These are phyloP conservation scores for Metschnikowia lochheadii DNA, from an alignment of 805 yeast species.

Conservation along the genomic window DNA sequence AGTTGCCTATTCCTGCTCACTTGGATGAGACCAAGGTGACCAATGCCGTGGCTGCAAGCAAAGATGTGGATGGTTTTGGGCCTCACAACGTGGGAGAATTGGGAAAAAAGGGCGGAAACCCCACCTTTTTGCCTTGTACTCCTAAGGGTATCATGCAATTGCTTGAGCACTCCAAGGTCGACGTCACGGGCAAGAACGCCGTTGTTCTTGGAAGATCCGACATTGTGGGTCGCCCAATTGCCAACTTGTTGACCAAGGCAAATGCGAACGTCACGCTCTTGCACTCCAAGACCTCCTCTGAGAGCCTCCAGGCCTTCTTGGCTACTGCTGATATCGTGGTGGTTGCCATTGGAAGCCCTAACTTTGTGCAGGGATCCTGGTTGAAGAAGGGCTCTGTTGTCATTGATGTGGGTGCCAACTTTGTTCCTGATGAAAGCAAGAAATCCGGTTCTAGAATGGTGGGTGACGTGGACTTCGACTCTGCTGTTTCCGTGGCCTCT, in stretches of 20 bases:
- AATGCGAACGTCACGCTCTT: slow-evolving; percentile 75
- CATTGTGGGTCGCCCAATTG: slow-evolving; percentile 80
- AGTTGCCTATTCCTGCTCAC: slow-evolving; percentile 71
- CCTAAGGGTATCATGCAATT: slow-evolving; percentile 76
- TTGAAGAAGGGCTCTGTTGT: slow-evolving; percentile 63
- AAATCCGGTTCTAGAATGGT: slow-evolving; percentile 70
- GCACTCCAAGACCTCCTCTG: slow-evolving; percentile 60
- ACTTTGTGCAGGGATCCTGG: slow-evolving; percentile 73
- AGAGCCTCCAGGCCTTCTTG: slow-evolving; percentile 45
- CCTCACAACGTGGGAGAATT: slow-evolving; percentile 75
- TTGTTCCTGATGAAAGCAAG: slow-evolving; percentile 58
- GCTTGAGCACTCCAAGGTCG: slow-evolving; percentile 52
- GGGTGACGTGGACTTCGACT: slow-evolving; percentile 71
- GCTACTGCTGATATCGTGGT: slow-evolving; percentile 70
- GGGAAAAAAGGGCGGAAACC: slow-evolving; percentile 67
- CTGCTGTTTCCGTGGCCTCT: slow-evolving; percentile 52
- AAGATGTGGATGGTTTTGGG: slow-evolving; percentile 84
- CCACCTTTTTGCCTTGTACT: slow-evolving; percentile 74
- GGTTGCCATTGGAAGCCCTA: slow-evolving; percentile 71
- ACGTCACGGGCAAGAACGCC: slow-evolving; percentile 63
- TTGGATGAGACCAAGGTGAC: slow-evolving; percentile 66
- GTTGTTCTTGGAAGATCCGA: slow-evolving; percentile 84
- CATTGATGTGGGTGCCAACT: slow-evolving; percentile 82
- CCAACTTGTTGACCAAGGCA: slow-evolving; percentile 62
- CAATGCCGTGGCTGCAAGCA: slow-evolving; percentile 57